A percentile compares a stretch with the other conserved stretches of the same genome.
Conservation (phyloP, 2,329 filamentous ascomycete genomes). For the Trichoderma simmonsii region DNA sequence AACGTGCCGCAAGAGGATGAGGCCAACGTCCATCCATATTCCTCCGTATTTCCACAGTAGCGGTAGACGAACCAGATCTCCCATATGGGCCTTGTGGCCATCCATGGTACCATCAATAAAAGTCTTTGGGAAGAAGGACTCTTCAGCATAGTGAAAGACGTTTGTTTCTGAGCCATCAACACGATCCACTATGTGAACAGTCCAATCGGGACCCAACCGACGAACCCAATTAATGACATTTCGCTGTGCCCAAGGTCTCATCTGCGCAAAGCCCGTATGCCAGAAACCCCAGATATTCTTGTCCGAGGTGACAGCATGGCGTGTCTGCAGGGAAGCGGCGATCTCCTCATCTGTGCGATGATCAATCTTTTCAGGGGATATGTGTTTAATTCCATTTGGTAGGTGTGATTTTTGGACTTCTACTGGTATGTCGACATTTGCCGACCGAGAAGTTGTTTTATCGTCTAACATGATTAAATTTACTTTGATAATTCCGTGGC, state of each 20-base stretch:
- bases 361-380: constrained; percentile 24
- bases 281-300: constrained; percentile 45
- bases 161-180: constrained; percentile 36
- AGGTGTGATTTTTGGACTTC: background rate
- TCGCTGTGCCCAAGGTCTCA: constrained; percentile 34
- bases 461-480: background rate
- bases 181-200: constrained; percentile 39
- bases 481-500: background rate
- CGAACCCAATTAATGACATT: constrained; percentile 41
- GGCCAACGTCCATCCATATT: constrained; percentile 43
- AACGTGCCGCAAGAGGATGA: constrained; percentile 39
- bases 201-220: constrained; percentile 35
- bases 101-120: constrained; percentile 44
- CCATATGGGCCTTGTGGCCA: constrained; percentile 43
- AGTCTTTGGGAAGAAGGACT: constrained; percentile 37
- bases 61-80: constrained; percentile 46
- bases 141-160: constrained; percentile 34
- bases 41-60: constrained; percentile 41
- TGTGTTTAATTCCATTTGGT: background rate
- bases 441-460: background rate
- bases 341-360: constrained; percentile 32
- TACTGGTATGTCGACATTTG: background rate
- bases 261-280: constrained; percentile 35
- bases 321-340: constrained; percentile 27
- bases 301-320: constrained; percentile 34